Conservation (phyloP, 1,284 basidiomycete genomes). For the Fomes fomentarius region DNA sequence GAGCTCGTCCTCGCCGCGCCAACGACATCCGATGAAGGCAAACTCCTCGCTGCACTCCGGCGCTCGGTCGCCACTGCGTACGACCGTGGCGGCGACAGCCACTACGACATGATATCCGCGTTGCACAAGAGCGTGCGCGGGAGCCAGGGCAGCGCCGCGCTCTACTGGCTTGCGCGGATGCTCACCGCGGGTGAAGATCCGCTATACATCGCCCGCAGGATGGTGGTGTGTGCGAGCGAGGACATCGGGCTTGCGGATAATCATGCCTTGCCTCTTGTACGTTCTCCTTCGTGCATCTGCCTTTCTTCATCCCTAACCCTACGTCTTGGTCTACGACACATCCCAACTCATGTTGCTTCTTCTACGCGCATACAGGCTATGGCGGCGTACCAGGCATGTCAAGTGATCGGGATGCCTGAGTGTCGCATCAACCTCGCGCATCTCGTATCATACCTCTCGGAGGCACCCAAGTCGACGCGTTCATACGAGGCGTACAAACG, state of each 20-base stretch:
- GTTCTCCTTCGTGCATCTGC: constrained; percentile 28
- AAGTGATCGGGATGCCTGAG: constrained; percentile 86
- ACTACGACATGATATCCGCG: constrained; percentile 89
- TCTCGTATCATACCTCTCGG: constrained; percentile 80
- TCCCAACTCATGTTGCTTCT: background rate
- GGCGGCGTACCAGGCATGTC: constrained; percentile 80
- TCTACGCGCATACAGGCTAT: constrained; percentile 55
- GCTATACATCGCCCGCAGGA: constrained; percentile 79
- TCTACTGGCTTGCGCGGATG: constrained; percentile 92
- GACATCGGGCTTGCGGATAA: constrained; percentile 83
- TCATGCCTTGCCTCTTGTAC: constrained; percentile 71
- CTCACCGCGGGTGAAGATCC: constrained; percentile 88
- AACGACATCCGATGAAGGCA: constrained; percentile 40
- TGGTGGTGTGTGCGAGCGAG: constrained; percentile 86
- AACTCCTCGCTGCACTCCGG: constrained; percentile 53
- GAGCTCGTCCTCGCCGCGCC: constrained; percentile 60
- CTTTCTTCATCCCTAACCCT: background rate
- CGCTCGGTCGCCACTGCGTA: constrained; percentile 65
- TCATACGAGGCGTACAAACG: constrained; percentile 78
- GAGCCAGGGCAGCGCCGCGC: constrained; percentile 76
- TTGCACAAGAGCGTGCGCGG: constrained; percentile 88
- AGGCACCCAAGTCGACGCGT: constrained; percentile 84
- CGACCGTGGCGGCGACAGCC: constrained; percentile 76
- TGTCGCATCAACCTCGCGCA: constrained; percentile 81
- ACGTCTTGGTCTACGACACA: background rate